These are phyloP conservation scores for Akanthomyces dipterigenus DNA, from an alignment of 2,329 filamentous ascomycete genomes.

Conservation along the genomic window DNA sequence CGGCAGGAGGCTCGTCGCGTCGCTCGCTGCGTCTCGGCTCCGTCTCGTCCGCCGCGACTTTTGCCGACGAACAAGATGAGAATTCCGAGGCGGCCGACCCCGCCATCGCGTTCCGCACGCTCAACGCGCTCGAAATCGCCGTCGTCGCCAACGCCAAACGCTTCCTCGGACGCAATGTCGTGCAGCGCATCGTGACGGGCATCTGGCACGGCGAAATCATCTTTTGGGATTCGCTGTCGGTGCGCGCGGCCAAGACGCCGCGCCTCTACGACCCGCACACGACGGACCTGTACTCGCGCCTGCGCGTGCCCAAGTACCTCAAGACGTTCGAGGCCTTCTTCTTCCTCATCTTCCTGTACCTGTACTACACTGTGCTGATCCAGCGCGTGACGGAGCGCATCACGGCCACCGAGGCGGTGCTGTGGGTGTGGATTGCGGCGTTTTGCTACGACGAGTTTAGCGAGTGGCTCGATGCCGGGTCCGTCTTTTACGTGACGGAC, in stretches of 20 bases:
- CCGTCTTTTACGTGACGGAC: slow-evolving; percentile 76
- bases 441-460: slow-evolving; percentile 85
- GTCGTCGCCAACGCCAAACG: slow-evolving; percentile 76
- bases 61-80: slow-evolving; percentile 34
- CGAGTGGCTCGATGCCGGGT: slow-evolving; percentile 79
- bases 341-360: slow-evolving; percentile 65
- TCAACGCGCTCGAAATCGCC: slow-evolving; percentile 85
- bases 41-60: slow-evolving; percentile 43
- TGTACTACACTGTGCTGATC: slow-evolving; percentile 85
- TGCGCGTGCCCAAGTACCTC: slow-evolving; percentile 75
- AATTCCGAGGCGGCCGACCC: slow-evolving; percentile 43
- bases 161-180: slow-evolving; percentile 71
- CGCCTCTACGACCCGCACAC: slow-evolving; percentile 64
- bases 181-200: slow-evolving; percentile 76
- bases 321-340: slow-evolving; percentile 80
- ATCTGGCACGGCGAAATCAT: slow-evolving; percentile 84
- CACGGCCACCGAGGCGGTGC: slow-evolving; percentile 60
- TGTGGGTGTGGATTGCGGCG: slow-evolving; percentile 81
- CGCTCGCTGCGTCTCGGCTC: slow-evolving; percentile 43
- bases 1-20: not conserved
- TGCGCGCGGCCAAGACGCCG: slow-evolving; percentile 67
- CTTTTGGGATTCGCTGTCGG: slow-evolving; percentile 75
- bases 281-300: slow-evolving; percentile 66
- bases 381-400: slow-evolving; percentile 61
- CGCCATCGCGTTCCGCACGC: slow-evolving; percentile 64